Conservation (phyloP, 1,284 basidiomycete species). For the Cryptococcus neoformans region DNA sequence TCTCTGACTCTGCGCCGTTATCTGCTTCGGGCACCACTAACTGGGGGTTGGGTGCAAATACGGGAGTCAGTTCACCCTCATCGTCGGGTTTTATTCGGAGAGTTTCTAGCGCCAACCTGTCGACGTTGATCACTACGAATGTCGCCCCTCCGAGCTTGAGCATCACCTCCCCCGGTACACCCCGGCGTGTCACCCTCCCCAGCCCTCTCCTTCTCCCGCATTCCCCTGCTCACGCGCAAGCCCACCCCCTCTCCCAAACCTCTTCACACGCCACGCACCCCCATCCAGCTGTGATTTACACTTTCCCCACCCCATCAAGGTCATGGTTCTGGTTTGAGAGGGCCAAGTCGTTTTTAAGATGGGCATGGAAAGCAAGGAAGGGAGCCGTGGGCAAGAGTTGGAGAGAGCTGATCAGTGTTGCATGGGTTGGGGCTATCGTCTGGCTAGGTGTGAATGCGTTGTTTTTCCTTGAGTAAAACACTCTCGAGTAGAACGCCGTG, state of each 20-base stretch:
- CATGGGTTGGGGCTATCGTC: constrained; percentile 38
- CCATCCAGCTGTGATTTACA: not conserved
- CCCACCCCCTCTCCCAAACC: not conserved
- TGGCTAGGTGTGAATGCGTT: constrained; percentile 45
- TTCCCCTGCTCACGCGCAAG: not conserved
- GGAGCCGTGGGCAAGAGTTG: constrained; percentile 37
- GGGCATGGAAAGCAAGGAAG: constrained; percentile 41
- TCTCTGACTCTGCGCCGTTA: too few relatives aligned
- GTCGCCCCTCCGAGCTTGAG: not conserved
- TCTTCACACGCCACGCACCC: not conserved
- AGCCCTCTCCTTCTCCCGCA: not conserved
- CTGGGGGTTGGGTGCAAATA: not conserved
- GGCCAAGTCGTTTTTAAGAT: constrained; percentile 21
- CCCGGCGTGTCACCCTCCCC: not conserved
- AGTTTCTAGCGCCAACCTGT: constrained; percentile 16
- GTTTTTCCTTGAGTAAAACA: constrained; percentile 27
- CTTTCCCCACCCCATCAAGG: not conserved
- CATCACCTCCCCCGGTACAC: not conserved
- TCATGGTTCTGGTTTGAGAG: constrained; percentile 16
- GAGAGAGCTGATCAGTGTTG: constrained; percentile 33
- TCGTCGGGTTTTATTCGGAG: constrained; percentile 5
- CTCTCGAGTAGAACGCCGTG: not conserved
- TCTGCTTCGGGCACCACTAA: too few relatives aligned
- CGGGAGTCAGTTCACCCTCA: not conserved
- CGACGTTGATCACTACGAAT: not conserved